Percentiles rank a stretch among this genome's conserved stretches.
These are phyloP conservation scores for Cokeromyces recurvatus DNA, from an alignment of 371 early-diverging fungal species.

Conservation along the genomic window DNA sequence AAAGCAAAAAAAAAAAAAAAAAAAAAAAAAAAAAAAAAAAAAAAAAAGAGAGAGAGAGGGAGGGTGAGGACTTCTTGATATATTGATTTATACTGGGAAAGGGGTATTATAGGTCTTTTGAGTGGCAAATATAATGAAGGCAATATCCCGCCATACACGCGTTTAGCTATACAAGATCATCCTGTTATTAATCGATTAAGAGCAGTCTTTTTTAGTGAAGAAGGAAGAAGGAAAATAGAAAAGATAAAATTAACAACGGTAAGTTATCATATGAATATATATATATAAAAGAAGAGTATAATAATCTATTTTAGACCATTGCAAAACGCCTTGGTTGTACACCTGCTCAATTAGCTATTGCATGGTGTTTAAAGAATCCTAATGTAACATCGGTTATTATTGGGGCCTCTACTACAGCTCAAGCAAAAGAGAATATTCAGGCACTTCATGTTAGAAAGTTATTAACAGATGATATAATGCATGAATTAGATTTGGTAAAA, in stretches of 20 bases:
- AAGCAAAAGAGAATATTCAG: slow-evolving; percentile 73
- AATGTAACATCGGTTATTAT: slow-evolving; percentile 59
- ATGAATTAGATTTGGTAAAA: slow-evolving; percentile 51
- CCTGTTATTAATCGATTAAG: slow-evolving; percentile 60
- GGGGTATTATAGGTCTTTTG: slow-evolving; percentile 45
- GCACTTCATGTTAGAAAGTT: slow-evolving; percentile 54
- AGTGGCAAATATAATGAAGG: slow-evolving; percentile 79
- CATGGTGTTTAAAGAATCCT: slow-evolving; percentile 74
- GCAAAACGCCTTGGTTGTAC: slow-evolving; percentile 65
- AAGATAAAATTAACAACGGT: too few relatives aligned
- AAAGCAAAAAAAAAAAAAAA: slow-evolving; percentile 44
- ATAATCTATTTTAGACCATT: too few relatives aligned
- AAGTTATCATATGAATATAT: background rate
- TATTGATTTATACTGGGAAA: background rate
- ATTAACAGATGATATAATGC: slow-evolving; percentile 67
- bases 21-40: slow-evolving; percentile 10
- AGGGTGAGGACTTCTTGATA: background rate
- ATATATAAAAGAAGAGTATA: background rate
- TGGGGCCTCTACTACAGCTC: slow-evolving; percentile 68
- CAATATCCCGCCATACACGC: slow-evolving; percentile 62
- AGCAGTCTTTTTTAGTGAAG: slow-evolving; percentile 56
- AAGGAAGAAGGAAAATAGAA: slow-evolving; percentile 52
- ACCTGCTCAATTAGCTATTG: slow-evolving; percentile 74
- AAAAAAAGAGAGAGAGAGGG: background rate
- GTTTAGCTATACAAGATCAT: slow-evolving; percentile 64